Evolutionary conservation across 495 filamentous ascomycete species (phyloP), one percentile per base, ranked within the genome.

Genomic region (Eremomyces bilateralis): DNA sequence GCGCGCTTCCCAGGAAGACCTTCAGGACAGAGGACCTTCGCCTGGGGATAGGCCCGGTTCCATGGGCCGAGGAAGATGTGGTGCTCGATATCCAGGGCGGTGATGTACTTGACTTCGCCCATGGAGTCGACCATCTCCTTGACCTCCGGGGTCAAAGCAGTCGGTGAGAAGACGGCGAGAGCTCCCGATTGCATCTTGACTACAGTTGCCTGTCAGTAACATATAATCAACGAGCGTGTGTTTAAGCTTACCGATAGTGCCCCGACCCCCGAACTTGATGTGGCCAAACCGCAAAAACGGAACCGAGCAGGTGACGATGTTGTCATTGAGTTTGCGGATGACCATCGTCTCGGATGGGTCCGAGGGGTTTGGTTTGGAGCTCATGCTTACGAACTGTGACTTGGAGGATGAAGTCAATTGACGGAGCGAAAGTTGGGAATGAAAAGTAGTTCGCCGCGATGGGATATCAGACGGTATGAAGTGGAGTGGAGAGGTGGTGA

Each of bases 101-200:
- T 64, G 39, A 95, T 69, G 61, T 95, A 94, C 31, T 61, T 64
- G 31, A 97, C 71, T 17, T 71, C 65, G 36, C 80, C 81, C n/a
- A 58, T 53, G 20, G 61, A 20, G 6, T 27, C 45, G 25, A 92
- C 58, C 28, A 68, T 76, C 33, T 65, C 57, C 39, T 65, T 66
- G n/a, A 82, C 74, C 39, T 80, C 73, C 2, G 71, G 62, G 0
- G 84, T 92, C 19, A 93, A 67, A 12, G 66, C 71, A 19, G 82
- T 73, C 20, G 88, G 88, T 2, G 83, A 92, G 65, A 94, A 93
- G 43, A 97, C 76, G 37, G 81, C 82, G 31, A 97, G 65, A 22
- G 65, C 58, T 34, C 81, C 81, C 5, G 72, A 68, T 27, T 63
- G 58, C 42, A 97, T 70, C 34, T 69, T 71, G 45, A 92, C 81